Conservation (phyloP, 371 early-diverging fungal species). For the Mortierella sp. region DNA sequence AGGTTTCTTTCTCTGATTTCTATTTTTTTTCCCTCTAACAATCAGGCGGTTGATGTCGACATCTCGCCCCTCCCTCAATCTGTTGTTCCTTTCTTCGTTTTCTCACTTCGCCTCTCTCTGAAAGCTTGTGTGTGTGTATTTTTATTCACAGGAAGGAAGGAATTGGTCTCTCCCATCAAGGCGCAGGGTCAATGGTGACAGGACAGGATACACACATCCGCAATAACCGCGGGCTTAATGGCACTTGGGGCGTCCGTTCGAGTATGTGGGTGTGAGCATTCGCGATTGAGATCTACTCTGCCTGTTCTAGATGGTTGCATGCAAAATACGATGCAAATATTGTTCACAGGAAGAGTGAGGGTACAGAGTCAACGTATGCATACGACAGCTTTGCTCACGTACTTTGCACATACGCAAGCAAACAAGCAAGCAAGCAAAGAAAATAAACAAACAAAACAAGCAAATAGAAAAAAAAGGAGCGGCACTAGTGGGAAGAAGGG, state of each 20-base stretch:
- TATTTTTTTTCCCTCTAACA: background rate
- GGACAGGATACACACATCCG: too few species aligned
- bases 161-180: too few species aligned
- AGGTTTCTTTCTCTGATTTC: too few species aligned
- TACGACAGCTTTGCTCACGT: too few species aligned
- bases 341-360: slow-evolving; percentile 5
- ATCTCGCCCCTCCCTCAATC: background rate
- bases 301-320: too few species aligned
- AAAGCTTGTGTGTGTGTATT: background rate
- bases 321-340: background rate
- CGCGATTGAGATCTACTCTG: too few species aligned
- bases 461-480: background rate
- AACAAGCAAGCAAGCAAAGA: background rate
- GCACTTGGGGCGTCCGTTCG: too few species aligned
- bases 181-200: too few species aligned
- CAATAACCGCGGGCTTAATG: too few species aligned
- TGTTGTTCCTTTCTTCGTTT: background rate
- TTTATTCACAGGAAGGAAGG: background rate
- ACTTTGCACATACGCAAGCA: background rate
- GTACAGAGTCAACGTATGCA: background rate
- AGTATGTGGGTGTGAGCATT: too few species aligned
- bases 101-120: too few species aligned
- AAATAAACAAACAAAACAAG: background rate
- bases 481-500: background rate
- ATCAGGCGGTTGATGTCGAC: background rate